These are phyloP conservation scores for Tephrocybe sp. DNA, from an alignment of 768 basidiomycete species.

Conservation along the genomic window DNA sequence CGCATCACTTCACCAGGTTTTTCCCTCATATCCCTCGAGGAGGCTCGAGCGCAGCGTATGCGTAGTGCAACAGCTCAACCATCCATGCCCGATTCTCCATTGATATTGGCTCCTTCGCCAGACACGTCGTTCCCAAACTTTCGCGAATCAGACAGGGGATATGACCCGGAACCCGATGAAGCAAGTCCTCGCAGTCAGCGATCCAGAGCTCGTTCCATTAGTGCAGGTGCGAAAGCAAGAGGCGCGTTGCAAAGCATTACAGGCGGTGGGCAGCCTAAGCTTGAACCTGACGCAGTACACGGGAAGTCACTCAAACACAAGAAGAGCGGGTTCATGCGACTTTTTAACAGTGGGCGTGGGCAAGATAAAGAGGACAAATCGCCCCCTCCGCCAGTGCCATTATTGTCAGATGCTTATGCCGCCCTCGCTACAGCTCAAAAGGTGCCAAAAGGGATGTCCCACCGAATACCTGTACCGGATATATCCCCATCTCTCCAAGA, in stretches of 20 bases:
- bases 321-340: conserved; percentile 78
- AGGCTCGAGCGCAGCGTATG: conserved; percentile 71
- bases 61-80: conserved; percentile 43
- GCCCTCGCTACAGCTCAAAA: conserved; percentile 23
- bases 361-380: conserved; percentile 46
- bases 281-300: conserved; percentile 36
- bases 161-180: conserved; percentile 22
- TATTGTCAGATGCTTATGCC: conserved; percentile 37
- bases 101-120: conserved; percentile 17
- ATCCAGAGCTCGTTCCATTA: conserved; percentile 58
- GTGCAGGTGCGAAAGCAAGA: conserved; percentile 55
- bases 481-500: conserved; percentile 34
- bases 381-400: conserved; percentile 57
- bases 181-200: conserved; percentile 22
- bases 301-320: conserved; percentile 62
- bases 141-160: conserved; percentile 19
- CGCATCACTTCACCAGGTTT: conserved; percentile 47
- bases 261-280: conserved; percentile 32
- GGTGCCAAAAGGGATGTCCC: conserved; percentile 27
- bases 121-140: conserved; percentile 33
- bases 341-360: conserved; percentile 58
- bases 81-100: conserved; percentile 22
- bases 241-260: conserved; percentile 43
- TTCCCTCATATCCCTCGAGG: conserved; percentile 71
- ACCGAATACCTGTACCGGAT: conserved; percentile 42